Base-by-base conservation (phyloP, 306 rosid species). In the Casuarina cunninghamiana region DNA sequence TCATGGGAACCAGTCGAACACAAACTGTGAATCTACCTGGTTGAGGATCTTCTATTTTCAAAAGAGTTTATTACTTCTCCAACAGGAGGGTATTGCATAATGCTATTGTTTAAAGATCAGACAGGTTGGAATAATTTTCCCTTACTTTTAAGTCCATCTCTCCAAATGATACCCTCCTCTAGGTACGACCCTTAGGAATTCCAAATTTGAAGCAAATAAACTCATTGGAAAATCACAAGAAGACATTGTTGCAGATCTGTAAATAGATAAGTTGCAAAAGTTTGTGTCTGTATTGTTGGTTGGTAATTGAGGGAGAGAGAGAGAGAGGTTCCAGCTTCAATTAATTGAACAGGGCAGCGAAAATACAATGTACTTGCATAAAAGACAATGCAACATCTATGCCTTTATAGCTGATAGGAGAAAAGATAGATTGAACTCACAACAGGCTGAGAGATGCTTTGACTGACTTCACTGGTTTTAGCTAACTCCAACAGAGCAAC, bases 401-500 rank as follows among this genome's bases (percentile, higher is more conserved):
- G 51, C 19, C 78, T 69, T 74, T 39, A 70, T n/a, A 69, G 38
- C 39, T 53, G 38, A 77, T 38, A 54, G 6, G 16, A 49, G 68
- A 38, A 62, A 72, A 78, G 60, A 50, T 11, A 53, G 78, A 62
- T 62, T 68, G 15, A 51, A 75, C 98, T 95, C 87, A 92, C 98
- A 78, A 93, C 91, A 71, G 97, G 97, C 43, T 81, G 96, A 49
- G 88, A 77, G 78, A 89, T 84, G 83, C 87, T 76, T 32, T 75
- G 88, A 74, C 86, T 82, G 55, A 86, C 83, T 78, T 78, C 90
- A 81, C 77, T 82, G 74, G 93, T 80, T 74, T 91, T 93, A 55
- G 89, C 86, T 84, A 95, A 80, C 85, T 90, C 96, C 80, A 60
- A 43, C 49, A 95, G 88, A 71, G 99, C 97, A 83, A 95, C 93